Base-by-base conservation (phyloP, 495 filamentous ascomycete genomes). In the Aspergillus heteromorphus region DNA sequence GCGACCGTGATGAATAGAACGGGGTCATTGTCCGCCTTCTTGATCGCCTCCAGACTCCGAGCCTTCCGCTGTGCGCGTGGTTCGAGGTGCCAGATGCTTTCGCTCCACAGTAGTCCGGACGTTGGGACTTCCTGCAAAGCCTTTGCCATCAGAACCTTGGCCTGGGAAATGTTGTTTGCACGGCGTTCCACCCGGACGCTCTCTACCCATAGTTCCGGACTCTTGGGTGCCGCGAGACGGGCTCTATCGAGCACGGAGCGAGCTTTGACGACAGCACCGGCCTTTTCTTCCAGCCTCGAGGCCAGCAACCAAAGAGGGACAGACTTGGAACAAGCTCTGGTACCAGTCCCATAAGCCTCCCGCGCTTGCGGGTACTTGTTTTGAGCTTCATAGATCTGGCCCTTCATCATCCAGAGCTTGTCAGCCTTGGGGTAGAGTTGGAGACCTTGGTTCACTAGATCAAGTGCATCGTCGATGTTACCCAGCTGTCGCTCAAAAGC, bases 371-470 rank as follows among this genome's bases (percentile, higher is more conserved):
- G 84, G 34, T 88, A 73, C 65, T 88, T 88, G 55, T 76, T 80
- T 48, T 88, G 80, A 14, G 81, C 73, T 60, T 96, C 88, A 79
- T 97, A 99, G 56, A 97, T 89, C 60, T 99, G 93, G 4, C 95
- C 93, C 72, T 97, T 99, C 76, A 96, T 89, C 89, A 96, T 96
- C 86, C 91, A 96, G 10, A 99, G 80, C 67, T 97, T 97, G 50
- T 89, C 83, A 1, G 86, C 82, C 45, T 83, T 82, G 10, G 95
- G 92, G 70, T 93, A 97, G n/a, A 89, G 75, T 51, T 90, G 85
- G 0, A 99, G 77, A 23, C 86, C 95, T 63, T 96, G 83, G 60
- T 87, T 89, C 56, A 90, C 91, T 6, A 97, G 83, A 58, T 95
- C 84, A 3, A 99, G 77, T 0, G 92, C 88, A 0, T 84, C 85